A percentile compares a stretch with the other conserved stretches of the same genome.
phyloP scores from a whole-genome alignment of 202 grass and related monocot species.

The Digitaria exilis region DNA sequence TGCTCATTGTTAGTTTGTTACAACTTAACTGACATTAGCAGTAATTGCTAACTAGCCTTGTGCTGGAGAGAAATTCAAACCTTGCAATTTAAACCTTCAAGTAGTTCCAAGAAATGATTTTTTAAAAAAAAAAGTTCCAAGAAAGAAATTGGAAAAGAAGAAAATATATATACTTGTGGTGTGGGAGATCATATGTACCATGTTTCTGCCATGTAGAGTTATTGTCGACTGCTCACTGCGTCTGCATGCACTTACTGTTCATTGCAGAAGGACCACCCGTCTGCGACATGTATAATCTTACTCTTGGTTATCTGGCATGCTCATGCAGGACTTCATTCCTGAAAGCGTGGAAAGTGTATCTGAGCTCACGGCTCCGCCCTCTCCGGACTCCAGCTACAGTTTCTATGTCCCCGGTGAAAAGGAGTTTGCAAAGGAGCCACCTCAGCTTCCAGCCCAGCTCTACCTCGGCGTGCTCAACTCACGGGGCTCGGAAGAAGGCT shows the following conservation, averaged over 20 bases:
- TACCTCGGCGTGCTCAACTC: conserved; percentile 67
- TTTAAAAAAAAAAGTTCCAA: background rate
- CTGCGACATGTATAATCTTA: background rate
- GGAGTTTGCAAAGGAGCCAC: conserved; percentile 85
- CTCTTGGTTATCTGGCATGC: background rate
- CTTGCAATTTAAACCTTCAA: background rate
- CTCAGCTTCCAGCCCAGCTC: conserved; percentile 57
- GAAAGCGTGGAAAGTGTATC: conserved; percentile 69
- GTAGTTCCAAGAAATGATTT: background rate
- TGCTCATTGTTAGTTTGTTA: background rate
- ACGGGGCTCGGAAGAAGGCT: conserved; percentile 42
- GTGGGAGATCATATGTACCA: background rate
- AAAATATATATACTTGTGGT: no score
- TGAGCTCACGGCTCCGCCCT: conserved; percentile 68
- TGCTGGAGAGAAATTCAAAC: background rate
- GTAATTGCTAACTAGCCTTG: background rate
- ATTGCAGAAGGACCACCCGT: background rate
- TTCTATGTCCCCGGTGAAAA: conserved; percentile 61
- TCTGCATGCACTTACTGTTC: background rate
- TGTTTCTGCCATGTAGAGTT: background rate
- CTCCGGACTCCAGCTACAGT: conserved; percentile 67
- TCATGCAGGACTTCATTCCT: conserved; percentile 68
- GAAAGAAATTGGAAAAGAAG: background rate
- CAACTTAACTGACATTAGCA: background rate
- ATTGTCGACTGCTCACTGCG: background rate